Evolutionary conservation across 306 rosid species (phyloP), one percentile per base, ranked within the genome.

Genomic region (Urtica urens): DNA sequence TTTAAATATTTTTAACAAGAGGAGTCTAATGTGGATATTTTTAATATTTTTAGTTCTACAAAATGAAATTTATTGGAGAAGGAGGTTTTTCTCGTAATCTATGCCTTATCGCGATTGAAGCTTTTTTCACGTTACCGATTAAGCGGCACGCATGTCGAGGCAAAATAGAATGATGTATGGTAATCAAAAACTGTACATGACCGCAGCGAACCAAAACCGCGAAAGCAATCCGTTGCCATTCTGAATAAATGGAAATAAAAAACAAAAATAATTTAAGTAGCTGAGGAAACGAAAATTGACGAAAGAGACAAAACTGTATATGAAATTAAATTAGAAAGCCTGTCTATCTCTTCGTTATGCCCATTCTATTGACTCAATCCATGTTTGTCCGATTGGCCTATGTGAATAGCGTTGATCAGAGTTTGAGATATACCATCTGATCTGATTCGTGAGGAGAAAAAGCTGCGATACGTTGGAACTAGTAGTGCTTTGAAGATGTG

Each of bases 401-500:
- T n/a, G n/a, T n/a, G n/a, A n/a, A n/a, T n/a, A n/a, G n/a, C n/a
- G n/a, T n/a, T n/a, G n/a, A n/a, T n/a, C n/a, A n/a, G n/a, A n/a
- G n/a, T n/a, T n/a, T n/a, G n/a, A n/a, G n/a, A n/a, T n/a, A n/a
- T n/a, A n/a, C n/a, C n/a, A n/a, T n/a, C n/a, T n/a, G n/a, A n/a
- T n/a, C n/a, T n/a, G n/a, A n/a, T n/a, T n/a, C n/a, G n/a, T n/a
- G n/a, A n/a, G n/a, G n/a, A n/a, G n/a, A n/a, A n/a, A n/a, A n/a
- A n/a, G n/a, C n/a, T n/a, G n/a, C n/a, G n/a, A n/a, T n/a, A n/a
- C n/a, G n/a, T n/a, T n/a, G n/a, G n/a, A n/a, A n/a, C n/a, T n/a
- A n/a, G n/a, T n/a, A n/a, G n/a, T n/a, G 53, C 22, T 17, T 35
- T 45, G 59, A 46, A 51, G 69, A 83, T 88, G 96, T 87, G 93